Conservation (phyloP, 352 stramenopile genomes). For the Phytophthora ramorum region DNA sequence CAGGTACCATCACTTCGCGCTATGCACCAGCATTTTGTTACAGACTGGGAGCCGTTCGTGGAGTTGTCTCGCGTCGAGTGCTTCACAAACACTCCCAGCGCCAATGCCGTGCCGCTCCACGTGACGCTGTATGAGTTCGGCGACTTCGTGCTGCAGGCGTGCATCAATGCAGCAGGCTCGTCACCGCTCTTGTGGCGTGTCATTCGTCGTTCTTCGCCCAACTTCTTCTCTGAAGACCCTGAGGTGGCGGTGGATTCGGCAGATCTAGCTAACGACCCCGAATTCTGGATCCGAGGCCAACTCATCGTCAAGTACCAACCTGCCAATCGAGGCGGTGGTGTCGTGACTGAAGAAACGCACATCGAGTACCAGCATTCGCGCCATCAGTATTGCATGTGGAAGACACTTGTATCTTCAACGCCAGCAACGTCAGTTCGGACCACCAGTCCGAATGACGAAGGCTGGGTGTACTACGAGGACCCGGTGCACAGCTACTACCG, state of each 20-base stretch:
- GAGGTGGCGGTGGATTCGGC: slow-evolving; percentile 6
- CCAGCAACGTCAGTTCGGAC: slow-evolving; percentile 1
- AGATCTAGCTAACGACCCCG: slow-evolving; percentile 15
- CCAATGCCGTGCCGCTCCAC: slow-evolving; percentile 19
- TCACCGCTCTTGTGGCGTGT: slow-evolving; percentile 52
- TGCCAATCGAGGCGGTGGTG: background rate
- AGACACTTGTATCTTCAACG: slow-evolving; percentile 22
- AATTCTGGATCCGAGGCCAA: slow-evolving; percentile 38
- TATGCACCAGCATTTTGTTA: slow-evolving; percentile 50
- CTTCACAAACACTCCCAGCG: slow-evolving; percentile 28
- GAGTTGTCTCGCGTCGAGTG: slow-evolving; percentile 31
- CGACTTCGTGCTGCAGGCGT: slow-evolving; percentile 44
- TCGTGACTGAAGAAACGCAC: slow-evolving; percentile 34
- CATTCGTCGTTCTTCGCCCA: slow-evolving; percentile 23
- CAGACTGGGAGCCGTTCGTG: slow-evolving; percentile 33
- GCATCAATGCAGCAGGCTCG: slow-evolving; percentile 30
- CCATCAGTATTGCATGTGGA: slow-evolving; percentile 36
- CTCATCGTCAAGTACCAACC: slow-evolving; percentile 36
- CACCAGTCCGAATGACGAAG: slow-evolving; percentile 21
- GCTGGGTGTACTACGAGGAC: slow-evolving; percentile 30
- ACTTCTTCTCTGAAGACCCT: slow-evolving; percentile 20
- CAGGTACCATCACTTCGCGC: slow-evolving; percentile 43
- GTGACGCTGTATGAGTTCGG: slow-evolving; percentile 37
- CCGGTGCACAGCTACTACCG: slow-evolving; percentile 30
- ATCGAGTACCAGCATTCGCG: slow-evolving; percentile 36